Evolutionary conservation across 164 flowering plant species (phyloP).

Genomic region (Amborella trichopoda): DNA sequence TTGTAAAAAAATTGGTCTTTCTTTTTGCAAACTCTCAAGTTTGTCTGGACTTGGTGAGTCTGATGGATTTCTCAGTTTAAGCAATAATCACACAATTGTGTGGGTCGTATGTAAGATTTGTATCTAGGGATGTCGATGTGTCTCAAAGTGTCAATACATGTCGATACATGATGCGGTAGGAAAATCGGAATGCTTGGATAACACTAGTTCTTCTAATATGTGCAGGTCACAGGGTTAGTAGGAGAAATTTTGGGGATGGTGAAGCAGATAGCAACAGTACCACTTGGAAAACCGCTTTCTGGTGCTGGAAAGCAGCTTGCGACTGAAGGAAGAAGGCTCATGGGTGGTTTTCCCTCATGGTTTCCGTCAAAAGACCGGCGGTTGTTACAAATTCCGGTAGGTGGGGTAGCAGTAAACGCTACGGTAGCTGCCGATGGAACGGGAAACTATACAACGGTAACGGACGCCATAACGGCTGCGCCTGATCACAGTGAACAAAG

Average conservation of each 20-base stretch:
- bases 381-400: conserved; percentile 23
- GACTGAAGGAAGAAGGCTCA: not conserved
- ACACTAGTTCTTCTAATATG: no score
- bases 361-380: conserved; percentile 30
- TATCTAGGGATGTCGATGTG: no score
- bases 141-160: no score
- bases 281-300: not conserved
- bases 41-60: no score
- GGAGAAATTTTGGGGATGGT: conserved; percentile 36
- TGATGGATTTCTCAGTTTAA: no score
- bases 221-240: conserved; percentile 25
- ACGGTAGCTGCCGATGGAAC: conserved; percentile 70
- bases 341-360: conserved; percentile 48
- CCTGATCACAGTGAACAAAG: conserved; percentile 39
- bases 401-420: conserved; percentile 25
- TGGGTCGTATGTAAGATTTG: no score
- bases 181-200: no score
- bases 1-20: no score
- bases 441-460: conserved; percentile 42
- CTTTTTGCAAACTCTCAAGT: no score
- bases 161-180: no score
- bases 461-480: conserved; percentile 56
- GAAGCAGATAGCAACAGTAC: conserved; percentile 1
- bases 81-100: no score
- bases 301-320: conserved; percentile 9